Base-by-base conservation (phyloP, 2,329 filamentous ascomycete genomes). In the Fusarium aywerte region DNA sequence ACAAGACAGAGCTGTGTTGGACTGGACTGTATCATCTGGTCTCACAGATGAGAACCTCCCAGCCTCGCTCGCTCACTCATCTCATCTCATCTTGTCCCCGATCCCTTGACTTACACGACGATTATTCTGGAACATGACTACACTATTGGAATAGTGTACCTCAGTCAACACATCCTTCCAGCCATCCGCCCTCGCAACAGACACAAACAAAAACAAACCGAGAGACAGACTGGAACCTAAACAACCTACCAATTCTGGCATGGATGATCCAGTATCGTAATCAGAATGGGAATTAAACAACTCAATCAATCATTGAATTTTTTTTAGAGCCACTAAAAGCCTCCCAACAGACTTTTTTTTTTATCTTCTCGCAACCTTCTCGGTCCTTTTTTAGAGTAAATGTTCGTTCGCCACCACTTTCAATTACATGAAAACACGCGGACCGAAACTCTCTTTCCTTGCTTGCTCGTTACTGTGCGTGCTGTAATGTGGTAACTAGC, bases 51-150 rank as follows among this genome's bases (percentile, higher is more conserved):
- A 16, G 25, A 27, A 20, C 25, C 27, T 48, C 20, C 38, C 40
- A 62, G 59, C 57, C 40, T 58, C 45, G 18, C 32, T 57, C 39
- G 11, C 27, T 27, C 27, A 27, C 27, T 4, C 27, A 27, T 27
- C n/a, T n/a, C n/a, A n/a, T n/a, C n/a, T n/a, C n/a, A 29, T 33
- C 42, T 25, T 48, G 31, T n/a, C 23, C 42, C 44, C 39, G n/a
- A 32, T 42, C 48, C 51, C 43, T 45, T 42, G 58, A 59, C 36
- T 32, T 35, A 57, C 4, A 31, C 50, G 27, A 38, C 47, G 64
- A 63, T 52, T 27, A 57, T 63, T 66, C 58, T 67, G 52, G 63
- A 66, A 62, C 58, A 62, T 32, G 36, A 42, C 42, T n/a, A 27
- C 18, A 45, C 39, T 52, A 42, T 58, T 58, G 33, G 56, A 45